Base-by-base conservation (phyloP, 495 filamentous ascomycete genomes). In the Penicillium angulare region DNA sequence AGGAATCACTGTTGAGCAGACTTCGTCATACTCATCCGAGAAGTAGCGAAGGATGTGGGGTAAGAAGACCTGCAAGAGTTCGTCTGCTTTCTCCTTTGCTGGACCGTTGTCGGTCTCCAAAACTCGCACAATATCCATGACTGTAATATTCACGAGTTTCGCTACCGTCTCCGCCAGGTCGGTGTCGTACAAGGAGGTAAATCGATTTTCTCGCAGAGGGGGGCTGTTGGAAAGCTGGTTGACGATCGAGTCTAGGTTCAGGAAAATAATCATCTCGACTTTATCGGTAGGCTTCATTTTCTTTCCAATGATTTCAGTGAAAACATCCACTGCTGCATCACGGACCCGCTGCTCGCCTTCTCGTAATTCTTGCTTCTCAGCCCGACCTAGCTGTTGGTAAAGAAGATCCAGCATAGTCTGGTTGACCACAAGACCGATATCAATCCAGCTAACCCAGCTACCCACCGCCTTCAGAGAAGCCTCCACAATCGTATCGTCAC, bases 381-480 rank as follows among this genome's bases (percentile, higher is more conserved):
- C 78, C 57, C 81, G 82, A 49, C 80, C 86, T 49, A 86, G 83
- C 58, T 86, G 80, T 66, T 92, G 85, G 68, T 96, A 87, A 48
- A 99, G 81, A 42, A 89, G 76, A 58, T 79, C 84, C 55, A 97
- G 78, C 75, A 95, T 88, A 33, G 84, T 81, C 57, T 92, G 83
- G 65, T 95, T 93, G 53, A 97, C 87, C 36, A 97, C 83, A 32
- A 99, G 76, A 16, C 85, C 86, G 56, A 99, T 97, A 57, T 97
- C 95, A 51, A 92, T 92, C 93, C 93, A 99, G 77, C 88, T 90
- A 39, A 95, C 91, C 95, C 95, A 99, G 63, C 89, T 88, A 16
- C 89, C 90, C 40, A 97, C 83, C 10, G 89, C 84, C 69, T 86
- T 90, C 23, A 99, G 78, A 53, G 86, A 91, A 78, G 91, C 83